Evolutionary conservation across 2,329 filamentous ascomycete species (phyloP), one percentile per base, ranked within the genome.

Genomic region (Daldinia sp.): DNA sequence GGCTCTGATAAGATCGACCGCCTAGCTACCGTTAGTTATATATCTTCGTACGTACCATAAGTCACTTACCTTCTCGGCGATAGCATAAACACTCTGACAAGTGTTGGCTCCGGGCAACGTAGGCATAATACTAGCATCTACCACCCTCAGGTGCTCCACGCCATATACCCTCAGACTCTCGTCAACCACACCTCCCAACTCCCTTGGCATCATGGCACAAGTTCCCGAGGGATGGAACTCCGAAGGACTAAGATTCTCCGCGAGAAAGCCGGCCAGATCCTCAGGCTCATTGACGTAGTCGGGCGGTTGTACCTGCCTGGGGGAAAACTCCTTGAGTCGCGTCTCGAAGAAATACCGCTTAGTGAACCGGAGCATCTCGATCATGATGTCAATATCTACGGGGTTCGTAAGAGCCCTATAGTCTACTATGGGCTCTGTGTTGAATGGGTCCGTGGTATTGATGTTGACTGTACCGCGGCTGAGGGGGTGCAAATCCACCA

Each of bases 61-160:
- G 12, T n/a, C 7, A 64, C 72, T 69, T 41, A 75, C 75, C 74
- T 83, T 86, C 75, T 87, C 85, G n/a, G 78, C 84, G 66, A 85
- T 76, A 78, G 83, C 84, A 71, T 87, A 87, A 1, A 86, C 83
- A 3, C 80, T 81, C 72, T 83, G 84, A 67, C 86, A 84, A 26
- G 84, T 85, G 6, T 84, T 79, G 12, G 70, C 82, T 79, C 74
- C 84, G 76, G 54, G 82, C 77, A 77, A 81, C 79, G 83, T 79
- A 1, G 83, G 82, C 63, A 85, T 81, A 15, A 84, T 75, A 12
- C 80, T 83, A 1, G 84, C 84, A 74, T 86, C 84, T 4, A 82
- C 81, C 3, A 86, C 79, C 6, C 83, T 79, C 6, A 86, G 77
- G 18, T 79, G 79, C 67, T 80, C 79, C 15, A 85, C 76, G 1